Base-by-base conservation (phyloP, 1,284 basidiomycete species). In the Ustilago loliicola region DNA sequence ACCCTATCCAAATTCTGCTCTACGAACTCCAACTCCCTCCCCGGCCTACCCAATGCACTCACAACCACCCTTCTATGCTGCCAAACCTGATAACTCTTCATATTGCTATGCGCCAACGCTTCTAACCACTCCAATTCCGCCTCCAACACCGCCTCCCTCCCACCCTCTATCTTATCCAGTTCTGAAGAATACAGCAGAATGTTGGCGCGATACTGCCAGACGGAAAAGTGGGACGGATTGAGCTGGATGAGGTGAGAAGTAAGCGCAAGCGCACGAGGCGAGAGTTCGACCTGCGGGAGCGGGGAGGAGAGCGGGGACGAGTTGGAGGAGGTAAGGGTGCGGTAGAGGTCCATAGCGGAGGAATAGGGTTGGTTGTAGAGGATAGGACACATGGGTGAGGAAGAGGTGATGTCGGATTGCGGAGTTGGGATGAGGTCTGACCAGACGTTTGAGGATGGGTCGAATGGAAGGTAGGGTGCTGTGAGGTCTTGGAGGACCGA, bases 61-160 rank as follows among this genome's bases (percentile, higher is more conserved):
- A 84, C 80, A 4, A 85, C 61, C 8, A 83, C 13, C 19, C 77
- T 61, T 6, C 83, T 69, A 25, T 85, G 83, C 59, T 85, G 83
- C 83, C 85, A 86, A 2, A 86, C 82, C 60, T 86, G 85, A 47
- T 86, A 86, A 59, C 67, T 72, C 57, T 86, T 86, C 84, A 86
- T 83, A 47, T 84, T 82, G 5, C 58, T 53, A 32, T 77, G 63
- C 17, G 83, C 81, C 42, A 84, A 59, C 0, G 71, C 66, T 29
- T 85, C 78, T n/a, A 85, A 38, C 62, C 77, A 85, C 0, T 38
- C 60, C 13, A 85, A 59, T 48, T 85, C 83, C 1, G 77, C 54
- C 4, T 59, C 11, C 17, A 83, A 61, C 2, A 74, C 30, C 1
- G 30, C 52, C 0, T 77, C 57, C 8, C 60, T 52, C 0, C 52